Evolutionary conservation across 805 yeast species (phyloP).

Genomic region (Priceomyces medius): DNA sequence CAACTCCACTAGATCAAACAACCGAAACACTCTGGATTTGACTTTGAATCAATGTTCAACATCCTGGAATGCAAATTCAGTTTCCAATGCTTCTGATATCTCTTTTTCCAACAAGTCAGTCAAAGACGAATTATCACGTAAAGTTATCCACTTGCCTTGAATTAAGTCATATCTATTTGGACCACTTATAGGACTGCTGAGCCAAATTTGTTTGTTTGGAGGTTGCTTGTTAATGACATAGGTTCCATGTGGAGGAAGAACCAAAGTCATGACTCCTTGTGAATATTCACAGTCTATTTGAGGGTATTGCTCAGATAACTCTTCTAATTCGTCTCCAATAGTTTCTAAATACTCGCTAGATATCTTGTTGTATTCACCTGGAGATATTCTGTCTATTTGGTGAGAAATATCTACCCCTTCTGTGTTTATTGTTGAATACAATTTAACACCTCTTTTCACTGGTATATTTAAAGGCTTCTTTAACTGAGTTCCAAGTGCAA

Average conservation of each 20-base stretch:
- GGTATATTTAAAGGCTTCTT: background rate
- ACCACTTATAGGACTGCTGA: conserved; percentile 89
- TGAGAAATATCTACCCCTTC: conserved; percentile 54
- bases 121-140: conserved; percentile 56
- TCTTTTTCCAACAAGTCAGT: conserved; percentile 35
- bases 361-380: conserved; percentile 56
- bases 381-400: conserved; percentile 48
- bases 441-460: background rate
- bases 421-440: conserved; percentile 31
- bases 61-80: conserved; percentile 19
- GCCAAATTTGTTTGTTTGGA: conserved; percentile 96
- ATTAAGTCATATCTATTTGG: conserved; percentile 76
- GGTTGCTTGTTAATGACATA: conserved; percentile 97
- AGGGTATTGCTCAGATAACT: conserved; percentile 58
- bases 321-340: conserved; percentile 66
- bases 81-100: conserved; percentile 26
- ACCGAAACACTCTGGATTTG: too few relatives aligned
- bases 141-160: conserved; percentile 73
- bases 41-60: conserved; percentile 8
- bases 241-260: conserved; percentile 69
- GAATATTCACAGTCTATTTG: conserved; percentile 73
- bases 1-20: too few relatives aligned
- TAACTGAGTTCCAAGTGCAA: background rate
- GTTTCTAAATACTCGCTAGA: conserved; percentile 71
- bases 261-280: conserved; percentile 84